These are phyloP conservation scores for Camptophora hylomeconis DNA, from an alignment of 2,329 filamentous ascomycete genomes.

Conservation along the genomic window DNA sequence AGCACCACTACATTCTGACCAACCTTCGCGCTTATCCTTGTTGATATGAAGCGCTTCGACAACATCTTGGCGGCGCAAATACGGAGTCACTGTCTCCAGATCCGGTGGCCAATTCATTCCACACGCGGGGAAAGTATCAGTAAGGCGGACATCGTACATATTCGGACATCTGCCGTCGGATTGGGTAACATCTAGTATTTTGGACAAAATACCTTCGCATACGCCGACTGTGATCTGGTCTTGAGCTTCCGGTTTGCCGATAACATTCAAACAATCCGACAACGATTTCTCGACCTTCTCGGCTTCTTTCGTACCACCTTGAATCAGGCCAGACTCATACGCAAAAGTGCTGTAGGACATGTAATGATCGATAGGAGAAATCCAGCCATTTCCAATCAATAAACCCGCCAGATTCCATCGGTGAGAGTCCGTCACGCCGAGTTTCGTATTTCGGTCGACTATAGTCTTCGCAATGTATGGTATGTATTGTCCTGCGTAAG, in stretches of 20 bases:
- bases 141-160: conserved; percentile 92
- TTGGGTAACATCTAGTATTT: conserved; percentile 55
- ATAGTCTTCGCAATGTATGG: conserved; percentile 93
- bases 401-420: conserved; percentile 73
- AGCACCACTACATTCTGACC: conserved; percentile 76
- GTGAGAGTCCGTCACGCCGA: conserved; percentile 26
- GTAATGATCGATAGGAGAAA: conserved; percentile 82
- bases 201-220: conserved; percentile 67
- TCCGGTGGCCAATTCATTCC: conserved; percentile 98
- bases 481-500: conserved; percentile 92
- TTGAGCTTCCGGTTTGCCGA: conserved; percentile 46
- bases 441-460: conserved; percentile 67
- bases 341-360: conserved; percentile 71
- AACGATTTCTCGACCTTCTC: conserved; percentile 56
- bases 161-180: conserved; percentile 60
- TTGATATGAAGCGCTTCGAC: conserved; percentile 70
- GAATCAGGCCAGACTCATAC: conserved; percentile 61
- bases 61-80: conserved; percentile 73
- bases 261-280: conserved; percentile 49
- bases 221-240: conserved; percentile 52
- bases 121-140: conserved; percentile 67
- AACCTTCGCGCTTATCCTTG: conserved; percentile 67
- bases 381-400: conserved; percentile 96
- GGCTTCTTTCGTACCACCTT: conserved; percentile 51
- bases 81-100: conserved; percentile 61